These are phyloP conservation scores for Citrullus amarus DNA, from an alignment of 306 rosid genomes.

Conservation along the genomic window DNA sequence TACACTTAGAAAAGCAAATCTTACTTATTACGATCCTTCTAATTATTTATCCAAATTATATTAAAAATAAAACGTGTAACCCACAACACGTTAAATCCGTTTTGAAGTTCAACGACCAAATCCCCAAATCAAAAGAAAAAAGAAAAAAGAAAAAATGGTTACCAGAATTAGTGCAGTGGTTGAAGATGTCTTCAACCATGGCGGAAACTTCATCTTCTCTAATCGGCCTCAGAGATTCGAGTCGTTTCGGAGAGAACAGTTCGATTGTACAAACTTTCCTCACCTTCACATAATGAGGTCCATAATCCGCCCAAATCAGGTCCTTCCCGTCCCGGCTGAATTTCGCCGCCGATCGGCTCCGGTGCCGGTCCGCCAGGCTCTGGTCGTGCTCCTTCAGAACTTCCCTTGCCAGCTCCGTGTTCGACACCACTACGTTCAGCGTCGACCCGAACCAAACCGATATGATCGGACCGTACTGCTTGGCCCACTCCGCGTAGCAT, in stretches of 20 bases:
- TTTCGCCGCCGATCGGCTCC: slow-evolving; percentile 61
- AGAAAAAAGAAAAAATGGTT: not conserved
- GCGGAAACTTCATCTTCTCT: slow-evolving; percentile 85
- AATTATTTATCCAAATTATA: no score
- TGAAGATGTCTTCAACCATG: slow-evolving; percentile 75
- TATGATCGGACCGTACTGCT: slow-evolving; percentile 61
- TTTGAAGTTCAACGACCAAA: no score
- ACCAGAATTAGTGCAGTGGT: slow-evolving; percentile 38
- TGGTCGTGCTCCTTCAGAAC: slow-evolving; percentile 74
- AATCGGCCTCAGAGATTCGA: slow-evolving; percentile 56
- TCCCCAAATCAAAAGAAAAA: no score
- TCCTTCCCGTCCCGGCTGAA: slow-evolving; percentile 76
- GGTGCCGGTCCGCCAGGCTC: slow-evolving; percentile 53
- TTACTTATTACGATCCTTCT: no score
- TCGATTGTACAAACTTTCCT: slow-evolving; percentile 86
- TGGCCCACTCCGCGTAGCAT: slow-evolving; percentile 75
- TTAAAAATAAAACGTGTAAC: no score
- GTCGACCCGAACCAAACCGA: slow-evolving; percentile 89
- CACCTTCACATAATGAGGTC: slow-evolving; percentile 91
- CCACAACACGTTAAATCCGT: no score
- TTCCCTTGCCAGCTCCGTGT: slow-evolving; percentile 46
- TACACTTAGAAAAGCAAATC: no score
- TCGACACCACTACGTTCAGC: slow-evolving; percentile 56
- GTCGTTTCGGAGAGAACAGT: slow-evolving; percentile 67
- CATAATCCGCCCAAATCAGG: slow-evolving; percentile 90